Percentiles rank a stretch among this genome's conserved stretches.
Conservation (phyloP, 176 grass and related monocot species). For the Ananas comosus region DNA sequence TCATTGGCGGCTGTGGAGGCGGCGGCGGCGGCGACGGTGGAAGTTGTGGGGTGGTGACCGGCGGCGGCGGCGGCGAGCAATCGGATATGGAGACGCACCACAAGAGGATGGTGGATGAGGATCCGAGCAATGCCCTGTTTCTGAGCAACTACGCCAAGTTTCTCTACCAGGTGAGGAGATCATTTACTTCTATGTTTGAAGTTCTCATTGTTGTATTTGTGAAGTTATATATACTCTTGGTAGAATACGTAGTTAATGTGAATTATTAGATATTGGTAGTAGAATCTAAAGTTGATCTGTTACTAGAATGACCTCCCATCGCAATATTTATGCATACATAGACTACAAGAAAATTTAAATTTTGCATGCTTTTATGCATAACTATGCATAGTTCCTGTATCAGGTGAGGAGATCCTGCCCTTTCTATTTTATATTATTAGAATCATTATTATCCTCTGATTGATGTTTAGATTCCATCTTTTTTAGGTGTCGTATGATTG, state of each 20-base stretch:
- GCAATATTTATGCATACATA: no score
- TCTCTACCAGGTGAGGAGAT: conserved; percentile 51
- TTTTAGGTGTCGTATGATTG: no score
- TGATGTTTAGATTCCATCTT: no score
- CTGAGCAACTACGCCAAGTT: conserved; percentile 72
- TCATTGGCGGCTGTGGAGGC: conserved; percentile 9
- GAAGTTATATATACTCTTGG: neutral
- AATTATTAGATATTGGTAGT: neutral
- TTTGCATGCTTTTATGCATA: no score
- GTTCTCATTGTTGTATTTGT: neutral
- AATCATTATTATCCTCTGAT: no score
- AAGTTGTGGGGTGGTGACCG: conserved; percentile 24
- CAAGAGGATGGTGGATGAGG: conserved; percentile 78
- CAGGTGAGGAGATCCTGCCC: no score
- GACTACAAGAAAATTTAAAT: no score
- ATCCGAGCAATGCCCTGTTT: conserved; percentile 71
- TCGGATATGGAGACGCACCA: conserved; percentile 67
- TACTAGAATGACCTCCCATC: no score
- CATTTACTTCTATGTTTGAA: neutral
- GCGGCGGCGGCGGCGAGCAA: conserved; percentile 30
- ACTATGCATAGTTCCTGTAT: no score
- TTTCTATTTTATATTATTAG: no score
- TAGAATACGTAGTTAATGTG: neutral
- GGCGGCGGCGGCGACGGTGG: neutral
- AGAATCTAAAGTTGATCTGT: no score